Conservation (phyloP, 2,329 filamentous ascomycete genomes). For the Fusarium cicatricum region DNA sequence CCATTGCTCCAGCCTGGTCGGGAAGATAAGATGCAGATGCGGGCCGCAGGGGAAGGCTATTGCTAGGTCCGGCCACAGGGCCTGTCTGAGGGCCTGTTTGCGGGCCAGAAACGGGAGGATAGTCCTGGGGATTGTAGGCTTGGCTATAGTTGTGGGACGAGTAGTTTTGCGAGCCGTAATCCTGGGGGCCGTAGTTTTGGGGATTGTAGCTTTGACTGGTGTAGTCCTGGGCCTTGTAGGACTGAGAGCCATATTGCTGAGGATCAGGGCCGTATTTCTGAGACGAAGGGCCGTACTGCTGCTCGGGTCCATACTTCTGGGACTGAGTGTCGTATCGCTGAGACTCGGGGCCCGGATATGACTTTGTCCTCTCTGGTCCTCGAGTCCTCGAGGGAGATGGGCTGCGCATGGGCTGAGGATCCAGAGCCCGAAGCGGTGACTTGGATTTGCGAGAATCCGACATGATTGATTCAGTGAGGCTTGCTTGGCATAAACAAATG, state of each 20-base stretch:
- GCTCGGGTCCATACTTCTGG: no score
- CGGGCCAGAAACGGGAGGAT: constrained; percentile 32
- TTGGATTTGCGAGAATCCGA: constrained; percentile 34
- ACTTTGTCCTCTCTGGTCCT: constrained; percentile 32
- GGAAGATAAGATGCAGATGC: constrained; percentile 34
- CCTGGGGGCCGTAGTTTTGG: constrained; percentile 26
- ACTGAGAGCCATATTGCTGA: constrained; percentile 28
- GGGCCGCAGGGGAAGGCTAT: constrained; percentile 34
- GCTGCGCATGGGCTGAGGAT: constrained; percentile 41
- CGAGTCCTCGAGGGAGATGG: constrained; percentile 35
- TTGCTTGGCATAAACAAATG: background rate
- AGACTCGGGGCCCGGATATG: constrained; percentile 32
- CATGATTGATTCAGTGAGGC: constrained; percentile 12
- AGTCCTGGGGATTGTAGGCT: constrained; percentile 33
- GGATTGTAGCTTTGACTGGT: constrained; percentile 22
- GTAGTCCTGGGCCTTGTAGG: constrained; percentile 29
- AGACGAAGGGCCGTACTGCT: constrained; percentile 1
- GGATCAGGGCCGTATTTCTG: constrained; percentile 21
- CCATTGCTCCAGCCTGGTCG: constrained; percentile 34
- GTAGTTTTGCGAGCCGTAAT: constrained; percentile 13
- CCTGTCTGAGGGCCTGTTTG: constrained; percentile 19
- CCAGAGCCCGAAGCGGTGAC: constrained; percentile 38
- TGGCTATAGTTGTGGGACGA: constrained; percentile 2
- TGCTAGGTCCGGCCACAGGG: constrained; percentile 25
- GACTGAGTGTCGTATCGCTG: constrained; percentile 29